phyloP scores from a whole-genome alignment of 441 rosid species.

The Metrosideros polymorpha region DNA sequence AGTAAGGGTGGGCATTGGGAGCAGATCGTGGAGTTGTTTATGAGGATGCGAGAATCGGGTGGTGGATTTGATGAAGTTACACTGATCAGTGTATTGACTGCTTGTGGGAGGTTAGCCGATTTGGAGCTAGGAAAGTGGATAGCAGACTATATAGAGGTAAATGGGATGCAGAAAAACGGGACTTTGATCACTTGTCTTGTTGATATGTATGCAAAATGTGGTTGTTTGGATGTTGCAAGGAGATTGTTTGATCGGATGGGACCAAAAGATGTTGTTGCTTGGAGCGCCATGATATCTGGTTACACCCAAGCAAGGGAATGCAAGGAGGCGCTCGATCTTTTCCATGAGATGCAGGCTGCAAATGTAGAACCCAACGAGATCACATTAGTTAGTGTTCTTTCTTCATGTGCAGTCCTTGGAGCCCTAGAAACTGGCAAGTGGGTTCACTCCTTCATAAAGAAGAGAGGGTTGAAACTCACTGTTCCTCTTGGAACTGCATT shows the following conservation, averaged over 20 bases:
- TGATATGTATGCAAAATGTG: constrained; percentile 20
- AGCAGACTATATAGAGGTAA: constrained; percentile 3
- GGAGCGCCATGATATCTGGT: constrained; percentile 36
- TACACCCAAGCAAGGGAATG: constrained; percentile 23
- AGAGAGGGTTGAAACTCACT: constrained; percentile 13
- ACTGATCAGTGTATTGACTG: constrained; percentile 15
- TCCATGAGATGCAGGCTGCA: constrained; percentile 22
- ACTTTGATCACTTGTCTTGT: constrained; percentile 15
- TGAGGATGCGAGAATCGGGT: constrained; percentile 2
- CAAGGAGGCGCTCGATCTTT: constrained; percentile 16
- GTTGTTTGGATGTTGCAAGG: constrained; percentile 15
- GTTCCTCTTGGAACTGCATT: constrained; percentile 20
- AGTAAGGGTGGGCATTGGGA: constrained; percentile 11
- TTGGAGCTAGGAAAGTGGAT: constrained; percentile 16
- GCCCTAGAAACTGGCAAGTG: constrained; percentile 20
- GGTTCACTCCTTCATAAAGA: constrained; percentile 17
- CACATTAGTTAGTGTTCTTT: constrained; percentile 29
- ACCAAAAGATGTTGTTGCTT: constrained; percentile 25
- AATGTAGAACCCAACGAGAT: constrained; percentile 25
- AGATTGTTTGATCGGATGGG: constrained; percentile 24
- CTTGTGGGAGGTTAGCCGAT: constrained; percentile 20
- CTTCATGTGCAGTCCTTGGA: constrained; percentile 23
- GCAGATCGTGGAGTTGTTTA: constrained; percentile 8
- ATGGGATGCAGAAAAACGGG: constrained; percentile 1
- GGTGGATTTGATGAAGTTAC: constrained; percentile 15